A percentile compares a stretch with the other conserved stretches of the same genome.
Evolutionary conservation across 768 basidiomycete species (phyloP).

Genomic region (Exsudoporus frostii): DNA sequence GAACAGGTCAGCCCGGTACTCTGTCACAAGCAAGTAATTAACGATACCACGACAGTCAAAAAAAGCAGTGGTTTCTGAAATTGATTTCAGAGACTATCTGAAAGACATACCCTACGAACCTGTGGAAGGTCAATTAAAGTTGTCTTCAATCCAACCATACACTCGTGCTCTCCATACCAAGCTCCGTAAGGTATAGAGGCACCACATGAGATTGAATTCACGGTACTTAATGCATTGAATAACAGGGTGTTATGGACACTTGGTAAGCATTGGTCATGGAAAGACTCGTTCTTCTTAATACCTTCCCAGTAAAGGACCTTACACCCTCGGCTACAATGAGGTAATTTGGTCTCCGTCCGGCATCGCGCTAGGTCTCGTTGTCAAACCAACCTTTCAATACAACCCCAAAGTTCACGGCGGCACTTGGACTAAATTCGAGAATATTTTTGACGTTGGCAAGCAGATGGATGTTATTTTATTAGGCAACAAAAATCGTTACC

Average conservation of each 20-base stretch:
- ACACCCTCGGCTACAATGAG: conserved; percentile 11
- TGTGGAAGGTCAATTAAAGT: conserved; percentile 11
- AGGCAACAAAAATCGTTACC: conserved; percentile 14
- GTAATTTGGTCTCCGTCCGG: conserved; percentile 23
- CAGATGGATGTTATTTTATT: conserved; percentile 20
- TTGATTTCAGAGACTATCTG: conserved; percentile 14
- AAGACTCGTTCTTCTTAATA: not conserved
- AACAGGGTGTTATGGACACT: conserved; percentile 1
- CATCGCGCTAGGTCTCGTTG: conserved; percentile 24
- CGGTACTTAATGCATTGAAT: not conserved
- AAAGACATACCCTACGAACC: conserved; percentile 5
- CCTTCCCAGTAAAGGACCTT: conserved; percentile 10
- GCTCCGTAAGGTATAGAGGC: conserved; percentile 17
- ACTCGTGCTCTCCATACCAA: not conserved
- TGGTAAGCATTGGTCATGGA: conserved; percentile 8
- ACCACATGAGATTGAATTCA: not conserved
- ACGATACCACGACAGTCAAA: conserved; percentile 8
- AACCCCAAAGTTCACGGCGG: conserved; percentile 21
- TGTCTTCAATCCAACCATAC: conserved; percentile 6
- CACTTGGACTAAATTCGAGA: conserved; percentile 14
- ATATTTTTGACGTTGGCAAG: conserved; percentile 10
- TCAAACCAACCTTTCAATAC: conserved; percentile 25
- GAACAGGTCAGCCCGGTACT: conserved; percentile 13
- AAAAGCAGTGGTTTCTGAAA: conserved; percentile 11
- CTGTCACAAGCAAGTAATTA: not conserved